phyloP scores from a whole-genome alignment of 129 eudicot genomes.

The Chrysanthemum seticuspe region DNA sequence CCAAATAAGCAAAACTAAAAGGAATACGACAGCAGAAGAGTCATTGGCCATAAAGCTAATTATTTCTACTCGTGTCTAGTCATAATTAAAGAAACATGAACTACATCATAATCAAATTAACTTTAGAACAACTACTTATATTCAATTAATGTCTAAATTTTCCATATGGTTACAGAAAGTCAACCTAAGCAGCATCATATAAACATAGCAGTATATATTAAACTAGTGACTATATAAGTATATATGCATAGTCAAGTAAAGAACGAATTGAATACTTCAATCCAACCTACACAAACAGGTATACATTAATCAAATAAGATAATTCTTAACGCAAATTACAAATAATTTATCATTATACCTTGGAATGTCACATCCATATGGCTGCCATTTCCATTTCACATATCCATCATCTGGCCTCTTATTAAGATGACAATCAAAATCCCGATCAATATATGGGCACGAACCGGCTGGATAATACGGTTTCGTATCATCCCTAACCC shows the following conservation, averaged over 20 bases:
- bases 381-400: constrained; percentile 97
- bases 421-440: constrained; percentile 82
- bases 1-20: too few species aligned
- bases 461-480: constrained; percentile 89
- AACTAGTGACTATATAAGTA: constrained; percentile 8
- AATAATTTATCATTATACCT: constrained; percentile 47
- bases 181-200: constrained; percentile 12
- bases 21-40: too few species aligned
- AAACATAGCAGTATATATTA: background rate
- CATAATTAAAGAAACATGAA: background rate
- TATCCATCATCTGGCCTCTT: constrained; percentile 73
- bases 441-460: constrained; percentile 72
- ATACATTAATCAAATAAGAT: constrained; percentile 11
- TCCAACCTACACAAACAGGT: constrained; percentile 14
- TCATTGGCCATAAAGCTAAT: too few species aligned
- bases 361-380: constrained; percentile 75
- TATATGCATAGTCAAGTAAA: constrained; percentile 19
- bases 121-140: background rate
- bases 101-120: background rate
- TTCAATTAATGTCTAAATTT: background rate
- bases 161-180: background rate
- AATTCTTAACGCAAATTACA: background rate
- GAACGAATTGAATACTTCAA: constrained; percentile 15
- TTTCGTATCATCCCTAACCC: constrained; percentile 78
- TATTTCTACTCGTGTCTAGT: too few species aligned